Base-by-base conservation (phyloP, 192 early-diverging fungal genomes). In the Endogone sp. region DNA sequence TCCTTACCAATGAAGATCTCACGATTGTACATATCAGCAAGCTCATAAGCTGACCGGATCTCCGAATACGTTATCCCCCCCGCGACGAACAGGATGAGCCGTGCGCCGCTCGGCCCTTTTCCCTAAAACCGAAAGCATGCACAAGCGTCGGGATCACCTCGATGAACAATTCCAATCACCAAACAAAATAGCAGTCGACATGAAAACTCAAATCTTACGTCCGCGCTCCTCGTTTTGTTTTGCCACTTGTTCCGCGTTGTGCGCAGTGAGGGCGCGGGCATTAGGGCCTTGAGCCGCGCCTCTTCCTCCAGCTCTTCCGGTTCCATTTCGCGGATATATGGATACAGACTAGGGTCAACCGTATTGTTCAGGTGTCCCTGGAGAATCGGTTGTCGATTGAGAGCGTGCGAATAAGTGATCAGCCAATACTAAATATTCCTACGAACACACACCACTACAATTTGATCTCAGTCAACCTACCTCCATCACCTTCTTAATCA, bases 41-140 rank as follows among this genome's bases (percentile, higher is more conserved):
- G 68, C 56, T 93, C 91, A 70, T 92, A 88, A 32, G 81, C 77
- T 3, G 84, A 74, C 31, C 91, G 83, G 32, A 95, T 80, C 73
- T 95, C 94, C 29, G 92, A 88, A 31, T 86, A 92, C 23, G 90
- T 88, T 31, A 91, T 75, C 24, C 94, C 94, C 37, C 94, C 94
- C 29, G 91, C 84, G 56, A 94, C 78, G 66, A 95, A 95, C 6
- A 95, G 74, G 60, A 94, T 84, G 21, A 93, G 87, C 70, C 31
- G 86, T 71, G 54, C 89, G 84, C 69, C 79, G 37, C 37, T 49
- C 37, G 37, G 37, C n/a, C n/a, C n/a, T n/a, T n/a, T n/a, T n/a
- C n/a, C n/a, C n/a, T n/a, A n/a, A n/a, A n/a, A n/a, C n/a, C n/a
- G n/a, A n/a, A n/a, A n/a, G n/a, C n/a, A n/a, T n/a, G n/a, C n/a